Percentiles rank a stretch among this genome's conserved stretches.
phyloP scores from a whole-genome alignment of 805 yeast species.

The Kodamaea leandrae region DNA sequence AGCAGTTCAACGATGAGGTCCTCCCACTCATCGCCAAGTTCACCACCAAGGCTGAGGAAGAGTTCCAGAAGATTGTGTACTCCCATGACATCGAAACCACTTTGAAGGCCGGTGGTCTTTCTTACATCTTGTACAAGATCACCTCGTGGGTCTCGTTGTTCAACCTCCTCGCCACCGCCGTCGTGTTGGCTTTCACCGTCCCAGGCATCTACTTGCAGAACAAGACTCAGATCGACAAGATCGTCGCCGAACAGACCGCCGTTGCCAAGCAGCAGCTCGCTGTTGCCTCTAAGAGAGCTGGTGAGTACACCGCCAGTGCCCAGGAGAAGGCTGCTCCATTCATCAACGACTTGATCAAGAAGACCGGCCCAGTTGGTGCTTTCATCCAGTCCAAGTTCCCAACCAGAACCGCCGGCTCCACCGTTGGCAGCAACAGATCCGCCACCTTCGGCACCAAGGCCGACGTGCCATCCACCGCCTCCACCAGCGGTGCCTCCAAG shows the following conservation, averaged over 20 bases:
- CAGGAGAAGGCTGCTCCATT: slow-evolving; percentile 53
- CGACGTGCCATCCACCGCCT: slow-evolving; percentile 16
- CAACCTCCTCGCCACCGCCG: slow-evolving; percentile 56
- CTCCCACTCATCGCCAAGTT: slow-evolving; percentile 45
- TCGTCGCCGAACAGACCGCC: slow-evolving; percentile 44
- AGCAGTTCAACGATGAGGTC: slow-evolving; percentile 32
- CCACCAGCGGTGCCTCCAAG: slow-evolving; percentile 35
- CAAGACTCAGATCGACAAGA: slow-evolving; percentile 74
- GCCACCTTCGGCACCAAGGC: slow-evolving; percentile 22
- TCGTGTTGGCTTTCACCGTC: slow-evolving; percentile 63
- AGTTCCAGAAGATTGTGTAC: slow-evolving; percentile 55
- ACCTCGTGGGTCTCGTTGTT: slow-evolving; percentile 75
- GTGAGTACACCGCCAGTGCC: slow-evolving; percentile 38
- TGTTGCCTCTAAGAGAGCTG: slow-evolving; percentile 50
- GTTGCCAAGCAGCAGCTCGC: slow-evolving; percentile 45
- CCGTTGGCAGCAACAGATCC: slow-evolving; percentile 44
- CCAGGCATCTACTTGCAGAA: slow-evolving; percentile 74
- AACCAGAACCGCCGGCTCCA: slow-evolving; percentile 68
- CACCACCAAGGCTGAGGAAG: slow-evolving; percentile 51
- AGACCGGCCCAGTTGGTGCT: slow-evolving; percentile 65
- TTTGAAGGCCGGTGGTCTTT: slow-evolving; percentile 63
- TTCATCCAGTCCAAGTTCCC: slow-evolving; percentile 58
- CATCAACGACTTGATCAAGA: slow-evolving; percentile 52
- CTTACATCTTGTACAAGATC: slow-evolving; percentile 66
- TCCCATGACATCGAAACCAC: slow-evolving; percentile 73